Evolutionary conservation across 202 grass and related monocot genomes (phyloP).

Genomic region (Musa balbisiana): DNA sequence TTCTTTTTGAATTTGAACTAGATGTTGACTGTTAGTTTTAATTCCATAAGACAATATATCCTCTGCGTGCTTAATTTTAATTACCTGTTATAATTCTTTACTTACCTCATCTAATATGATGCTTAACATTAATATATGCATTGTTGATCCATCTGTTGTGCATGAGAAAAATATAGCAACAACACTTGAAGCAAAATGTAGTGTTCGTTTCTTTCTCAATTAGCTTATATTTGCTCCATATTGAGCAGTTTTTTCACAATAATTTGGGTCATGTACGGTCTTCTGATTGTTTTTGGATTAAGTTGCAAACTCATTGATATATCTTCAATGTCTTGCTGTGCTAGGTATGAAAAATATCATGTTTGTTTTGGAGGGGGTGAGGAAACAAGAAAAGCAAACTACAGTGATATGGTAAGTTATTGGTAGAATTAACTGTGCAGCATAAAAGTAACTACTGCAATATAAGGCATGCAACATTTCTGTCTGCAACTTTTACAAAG

Average conservation of each 20-base stretch:
- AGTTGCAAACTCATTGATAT: neutral
- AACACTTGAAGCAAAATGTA: neutral
- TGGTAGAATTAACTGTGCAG: too few relatives aligned
- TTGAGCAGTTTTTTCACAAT: neutral
- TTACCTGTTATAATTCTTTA: neutral
- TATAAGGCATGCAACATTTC: too few relatives aligned
- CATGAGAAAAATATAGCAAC: neutral
- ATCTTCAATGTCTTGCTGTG: neutral
- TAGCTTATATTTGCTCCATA: neutral
- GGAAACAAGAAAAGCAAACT: conserved; percentile 80
- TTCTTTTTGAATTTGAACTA: too few relatives aligned
- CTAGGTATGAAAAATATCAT: conserved; percentile 91
- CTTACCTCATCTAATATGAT: neutral
- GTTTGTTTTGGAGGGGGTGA: conserved; percentile 68
- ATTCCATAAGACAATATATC: too few relatives aligned
- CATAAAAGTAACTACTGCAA: too few relatives aligned
- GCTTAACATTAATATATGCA: neutral
- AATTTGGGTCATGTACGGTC: neutral
- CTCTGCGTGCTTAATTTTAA: too few relatives aligned
- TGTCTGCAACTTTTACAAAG: too few relatives aligned
- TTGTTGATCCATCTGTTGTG: neutral
- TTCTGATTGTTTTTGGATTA: neutral
- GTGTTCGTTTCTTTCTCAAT: neutral
- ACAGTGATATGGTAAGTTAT: conserved; percentile 69
- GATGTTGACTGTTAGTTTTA: too few relatives aligned